Evolutionary conservation across 2,329 filamentous ascomycete species (phyloP).

Genomic region (Aspergillus amoenus): DNA sequence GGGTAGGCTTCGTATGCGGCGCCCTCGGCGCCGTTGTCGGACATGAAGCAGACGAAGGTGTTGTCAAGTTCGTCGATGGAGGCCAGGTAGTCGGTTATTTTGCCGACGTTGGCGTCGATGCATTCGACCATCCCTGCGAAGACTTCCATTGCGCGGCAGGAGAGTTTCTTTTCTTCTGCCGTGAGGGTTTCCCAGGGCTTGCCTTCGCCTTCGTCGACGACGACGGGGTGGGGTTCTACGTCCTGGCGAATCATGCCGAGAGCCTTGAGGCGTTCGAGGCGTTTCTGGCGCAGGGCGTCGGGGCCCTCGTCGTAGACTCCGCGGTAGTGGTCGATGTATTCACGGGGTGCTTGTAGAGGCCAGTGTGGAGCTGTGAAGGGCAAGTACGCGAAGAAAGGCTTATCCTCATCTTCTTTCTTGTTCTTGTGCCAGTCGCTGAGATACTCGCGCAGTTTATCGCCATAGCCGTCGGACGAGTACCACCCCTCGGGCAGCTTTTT

Average conservation of each 20-base stretch:
- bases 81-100: conserved; percentile 57
- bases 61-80: conserved; percentile 60
- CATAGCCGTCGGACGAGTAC: conserved; percentile 57
- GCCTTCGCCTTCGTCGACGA: conserved; percentile 49
- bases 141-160: conserved; percentile 57
- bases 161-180: conserved; percentile 40
- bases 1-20: conserved; percentile 60
- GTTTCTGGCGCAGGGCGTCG: conserved; percentile 53
- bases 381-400: conserved; percentile 60
- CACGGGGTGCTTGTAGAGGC: conserved; percentile 60
- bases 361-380: conserved; percentile 65
- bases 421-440: conserved; percentile 49
- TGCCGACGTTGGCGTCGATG: conserved; percentile 61
- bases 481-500: conserved; percentile 51
- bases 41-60: conserved; percentile 64
- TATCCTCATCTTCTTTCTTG: conserved; percentile 24
- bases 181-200: conserved; percentile 40
- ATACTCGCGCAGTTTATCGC: conserved; percentile 54
- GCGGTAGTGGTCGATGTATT: conserved; percentile 57
- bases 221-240: conserved; percentile 39
- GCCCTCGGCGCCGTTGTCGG: conserved; percentile 63
- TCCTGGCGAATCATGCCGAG: conserved; percentile 56
- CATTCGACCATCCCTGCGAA: conserved; percentile 65
- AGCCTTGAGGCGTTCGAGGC: conserved; percentile 57
- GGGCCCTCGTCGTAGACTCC: conserved; percentile 63